Evolutionary conservation across 345 rosid genomes (phyloP), one percentile per base, ranked within the genome.

Genomic region (Durio zibethinus): DNA sequence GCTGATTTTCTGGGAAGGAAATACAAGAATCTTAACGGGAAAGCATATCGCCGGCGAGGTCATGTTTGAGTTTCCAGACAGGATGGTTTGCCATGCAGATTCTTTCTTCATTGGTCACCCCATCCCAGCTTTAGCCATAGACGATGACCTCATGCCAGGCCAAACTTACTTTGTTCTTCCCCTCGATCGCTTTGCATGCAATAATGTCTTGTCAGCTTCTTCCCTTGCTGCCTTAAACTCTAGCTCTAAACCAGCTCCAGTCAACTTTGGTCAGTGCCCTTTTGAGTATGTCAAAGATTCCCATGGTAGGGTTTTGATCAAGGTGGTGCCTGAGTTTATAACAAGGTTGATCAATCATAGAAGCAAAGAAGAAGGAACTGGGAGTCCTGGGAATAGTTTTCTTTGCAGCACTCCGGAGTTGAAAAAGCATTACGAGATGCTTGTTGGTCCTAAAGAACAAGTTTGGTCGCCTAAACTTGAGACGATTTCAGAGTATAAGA

Each of bases 361-460:
- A 62, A 80, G 63, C 21, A 29, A 64, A 25, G 80, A 79, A 47
- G 80, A 60, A 36, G 45, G 42, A 27, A n/a, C 2, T 73, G 63
- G 52, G 57, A 33, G 25, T 31, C 14, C 75, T 38, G 75, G 82
- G 35, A 68, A 40, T 54, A 78, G 78, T 20, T 81, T 81, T 78
- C 88, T 94, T 69, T 94, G 98, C 72, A 90, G 90, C 82, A 91
- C 97, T 3, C 97, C 97, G n/a, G 97, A 94, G 85, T 75, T 94
- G 90, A 86, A 90, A 89, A 94, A 93, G 80, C 97, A 91, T 18
- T 94, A 94, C 67, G 92, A 88, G 45, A 88, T 80, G 80, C 83
- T 94, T 18, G 98, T 93, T 11, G 88, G 97, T 68, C 79, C 88
- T 21, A 90, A 78, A 78, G 95, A 84, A 33, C 90, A 94, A 57